Evolutionary conservation across 257 asterid species (phyloP).

Genomic region (Solanum virginianum): DNA sequence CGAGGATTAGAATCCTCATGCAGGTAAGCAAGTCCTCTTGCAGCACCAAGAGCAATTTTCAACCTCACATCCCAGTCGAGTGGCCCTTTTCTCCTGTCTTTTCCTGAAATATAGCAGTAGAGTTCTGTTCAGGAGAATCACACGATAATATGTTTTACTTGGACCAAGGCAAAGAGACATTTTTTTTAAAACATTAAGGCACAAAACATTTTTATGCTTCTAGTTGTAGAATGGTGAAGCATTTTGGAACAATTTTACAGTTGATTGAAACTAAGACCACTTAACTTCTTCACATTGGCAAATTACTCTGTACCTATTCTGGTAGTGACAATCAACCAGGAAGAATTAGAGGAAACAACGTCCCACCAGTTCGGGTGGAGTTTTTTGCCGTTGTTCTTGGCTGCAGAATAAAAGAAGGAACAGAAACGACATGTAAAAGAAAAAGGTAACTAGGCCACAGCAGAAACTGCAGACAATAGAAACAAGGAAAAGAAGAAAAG

Average conservation of each 20-base stretch:
- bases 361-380: not conserved
- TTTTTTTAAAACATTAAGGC: not conserved
- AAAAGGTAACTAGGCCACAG: not conserved
- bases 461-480: not conserved
- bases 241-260: not conserved
- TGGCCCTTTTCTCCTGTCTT: slow-evolving; percentile 41
- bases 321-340: not conserved
- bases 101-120: slow-evolving; percentile 41
- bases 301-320: not conserved
- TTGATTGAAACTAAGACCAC: not conserved
- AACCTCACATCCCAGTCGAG: slow-evolving; percentile 96
- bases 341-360: not conserved
- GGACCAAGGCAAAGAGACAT: not conserved
- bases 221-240: not conserved
- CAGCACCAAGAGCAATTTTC: slow-evolving; percentile 96
- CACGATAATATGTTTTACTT: not conserved
- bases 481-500: not conserved
- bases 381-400: not conserved
- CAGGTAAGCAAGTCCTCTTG: slow-evolving; percentile 94
- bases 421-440: not conserved
- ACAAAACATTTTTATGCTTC: not conserved
- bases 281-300: not conserved
- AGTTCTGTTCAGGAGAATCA: not conserved
- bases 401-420: not conserved
- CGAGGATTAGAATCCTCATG: slow-evolving; percentile 99